Percentiles rank a stretch among this genome's conserved stretches.
These are phyloP conservation scores for Colletotrichum plurivorum DNA, from an alignment of 2,329 filamentous ascomycete genomes.

Conservation along the genomic window DNA sequence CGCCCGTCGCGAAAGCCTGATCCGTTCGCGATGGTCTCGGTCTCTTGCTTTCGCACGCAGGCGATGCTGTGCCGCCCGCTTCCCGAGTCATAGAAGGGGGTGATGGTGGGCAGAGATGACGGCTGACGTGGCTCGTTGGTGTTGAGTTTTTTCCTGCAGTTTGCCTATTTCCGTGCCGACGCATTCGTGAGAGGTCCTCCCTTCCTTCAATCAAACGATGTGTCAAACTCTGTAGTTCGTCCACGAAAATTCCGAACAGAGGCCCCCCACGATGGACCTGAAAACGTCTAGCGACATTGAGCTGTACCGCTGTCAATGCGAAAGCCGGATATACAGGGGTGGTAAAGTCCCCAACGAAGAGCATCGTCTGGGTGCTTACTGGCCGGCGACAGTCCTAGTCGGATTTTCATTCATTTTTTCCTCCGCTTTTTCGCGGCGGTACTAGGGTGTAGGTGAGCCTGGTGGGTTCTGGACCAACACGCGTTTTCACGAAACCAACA, in stretches of 20 bases:
- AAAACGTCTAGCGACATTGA: constrained; percentile 26
- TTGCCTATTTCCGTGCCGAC: neutral
- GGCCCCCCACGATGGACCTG: constrained; percentile 14
- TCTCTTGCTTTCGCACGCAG: neutral
- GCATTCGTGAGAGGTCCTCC: constrained; percentile 2
- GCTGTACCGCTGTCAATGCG: constrained; percentile 12
- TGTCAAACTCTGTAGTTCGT: constrained; percentile 2
- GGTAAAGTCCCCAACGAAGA: neutral
- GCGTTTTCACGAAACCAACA: constrained; percentile 5
- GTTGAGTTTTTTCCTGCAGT: neutral
- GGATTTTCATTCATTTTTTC: neutral
- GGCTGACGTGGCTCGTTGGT: constrained; percentile 27
- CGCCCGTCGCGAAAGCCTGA: constrained; percentile 7
- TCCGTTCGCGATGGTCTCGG: neutral
- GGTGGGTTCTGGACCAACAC: constrained; percentile 20
- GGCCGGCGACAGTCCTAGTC: neutral
- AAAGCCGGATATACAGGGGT: neutral
- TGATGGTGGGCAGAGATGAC: constrained; percentile 9
- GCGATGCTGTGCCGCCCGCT: constrained; percentile 5
- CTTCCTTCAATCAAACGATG: constrained; percentile 11
- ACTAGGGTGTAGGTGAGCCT: constrained; percentile 10
- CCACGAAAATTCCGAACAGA: neutral
- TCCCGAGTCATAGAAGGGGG: constrained; percentile 13
- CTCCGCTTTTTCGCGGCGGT: neutral
- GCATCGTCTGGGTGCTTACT: neutral